A percentile compares a stretch with the other conserved stretches of the same genome.
phyloP scores from a whole-genome alignment of 352 stramenopile species.

The Phytopythium vexans region DNA sequence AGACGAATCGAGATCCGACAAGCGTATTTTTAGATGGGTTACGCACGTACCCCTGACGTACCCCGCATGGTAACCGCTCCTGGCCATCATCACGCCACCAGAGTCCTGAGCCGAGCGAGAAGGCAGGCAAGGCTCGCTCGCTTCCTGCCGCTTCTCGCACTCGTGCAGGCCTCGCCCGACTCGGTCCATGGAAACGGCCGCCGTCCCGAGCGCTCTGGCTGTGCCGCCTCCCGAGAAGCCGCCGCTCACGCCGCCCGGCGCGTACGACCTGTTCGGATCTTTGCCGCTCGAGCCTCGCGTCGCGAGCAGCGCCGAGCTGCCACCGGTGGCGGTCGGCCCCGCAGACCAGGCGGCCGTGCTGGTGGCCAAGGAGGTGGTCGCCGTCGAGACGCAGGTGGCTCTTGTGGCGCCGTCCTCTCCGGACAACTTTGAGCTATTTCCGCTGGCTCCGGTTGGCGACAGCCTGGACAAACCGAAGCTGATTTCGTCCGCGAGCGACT shows the following conservation, averaged over 20 bases:
- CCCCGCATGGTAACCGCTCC: not conserved
- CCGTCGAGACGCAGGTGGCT: not conserved
- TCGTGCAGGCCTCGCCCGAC: no score
- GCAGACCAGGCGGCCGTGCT: not conserved
- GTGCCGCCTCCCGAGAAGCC: not conserved
- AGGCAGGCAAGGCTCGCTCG: no score
- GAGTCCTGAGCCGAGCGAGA: no score
- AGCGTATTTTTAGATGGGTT: not conserved
- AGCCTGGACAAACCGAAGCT: constrained; percentile 8
- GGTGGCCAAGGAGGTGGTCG: constrained; percentile 4
- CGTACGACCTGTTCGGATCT: constrained; percentile 5
- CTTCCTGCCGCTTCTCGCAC: not conserved
- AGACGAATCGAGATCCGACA: no score
- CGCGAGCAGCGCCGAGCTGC: not conserved
- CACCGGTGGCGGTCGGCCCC: not conserved
- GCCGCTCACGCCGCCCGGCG: constrained; percentile 2
- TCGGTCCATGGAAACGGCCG: no score
- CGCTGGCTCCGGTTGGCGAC: constrained; percentile 15
- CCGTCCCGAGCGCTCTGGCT: not conserved
- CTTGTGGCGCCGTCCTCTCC: constrained; percentile 15
- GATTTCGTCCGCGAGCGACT: constrained; percentile 11
- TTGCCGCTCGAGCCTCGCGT: not conserved
- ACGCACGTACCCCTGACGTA: not conserved
- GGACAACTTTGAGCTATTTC: constrained; percentile 40
- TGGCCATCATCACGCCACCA: no score